A percentile compares a stretch with the other conserved stretches of the same genome.
Evolutionary conservation across 768 basidiomycete species (phyloP).

Genomic region (Hebeloma cylindrosporum): DNA sequence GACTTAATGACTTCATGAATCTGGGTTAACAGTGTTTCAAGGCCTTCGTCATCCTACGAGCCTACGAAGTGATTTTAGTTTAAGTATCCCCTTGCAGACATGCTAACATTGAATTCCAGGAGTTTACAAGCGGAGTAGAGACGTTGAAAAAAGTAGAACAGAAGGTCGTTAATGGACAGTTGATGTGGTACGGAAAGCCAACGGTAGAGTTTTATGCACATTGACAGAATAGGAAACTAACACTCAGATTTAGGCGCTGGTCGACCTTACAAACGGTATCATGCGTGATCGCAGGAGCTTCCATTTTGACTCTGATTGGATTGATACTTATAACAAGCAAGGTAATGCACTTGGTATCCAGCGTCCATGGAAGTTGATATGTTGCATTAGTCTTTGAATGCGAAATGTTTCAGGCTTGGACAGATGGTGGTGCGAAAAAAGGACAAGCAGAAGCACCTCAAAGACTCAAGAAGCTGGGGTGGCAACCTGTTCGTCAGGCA

Average conservation of each 20-base stretch:
- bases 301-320: slow-evolving; percentile 34
- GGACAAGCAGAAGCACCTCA: slow-evolving; percentile 33
- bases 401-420: slow-evolving; percentile 31
- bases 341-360: slow-evolving; percentile 23
- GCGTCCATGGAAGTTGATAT: not conserved
- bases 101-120: slow-evolving; percentile 17
- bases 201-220: slow-evolving; percentile 11
- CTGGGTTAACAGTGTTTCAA: slow-evolving; percentile 8
- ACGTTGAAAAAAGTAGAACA: slow-evolving; percentile 22
- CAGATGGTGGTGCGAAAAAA: slow-evolving; percentile 28
- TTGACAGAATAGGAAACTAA: not conserved
- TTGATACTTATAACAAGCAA: slow-evolving; percentile 37
- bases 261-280: slow-evolving; percentile 35
- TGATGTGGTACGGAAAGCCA: slow-evolving; percentile 13
- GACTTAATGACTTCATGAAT: not conserved
- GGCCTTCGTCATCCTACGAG: slow-evolving; percentile 34
- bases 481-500: slow-evolving; percentile 34
- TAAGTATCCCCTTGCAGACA: not conserved
- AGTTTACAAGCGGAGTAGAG: slow-evolving; percentile 30
- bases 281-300: slow-evolving; percentile 41
- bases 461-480: slow-evolving; percentile 27
- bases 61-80: slow-evolving; percentile 26
- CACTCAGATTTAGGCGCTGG: slow-evolving; percentile 26
- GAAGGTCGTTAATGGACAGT: slow-evolving; percentile 6
- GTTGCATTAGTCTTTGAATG: slow-evolving; percentile 25